Evolutionary conservation across 106 monocot genomes (phyloP).

Genomic region (Iris macrosiphon): DNA sequence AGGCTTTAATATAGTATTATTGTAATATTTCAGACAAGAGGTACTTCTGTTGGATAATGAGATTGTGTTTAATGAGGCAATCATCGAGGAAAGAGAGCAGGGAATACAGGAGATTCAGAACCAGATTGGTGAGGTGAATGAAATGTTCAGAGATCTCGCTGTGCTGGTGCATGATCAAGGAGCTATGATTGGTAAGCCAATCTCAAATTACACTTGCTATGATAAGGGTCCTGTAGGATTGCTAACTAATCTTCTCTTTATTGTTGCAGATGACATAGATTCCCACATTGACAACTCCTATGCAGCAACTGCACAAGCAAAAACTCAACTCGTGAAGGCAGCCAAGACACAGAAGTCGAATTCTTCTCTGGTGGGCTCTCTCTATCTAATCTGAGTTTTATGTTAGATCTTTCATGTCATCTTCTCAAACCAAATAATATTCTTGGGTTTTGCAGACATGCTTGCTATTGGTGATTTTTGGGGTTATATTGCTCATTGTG

Average conservation of each 20-base stretch:
- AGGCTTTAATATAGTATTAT: no score
- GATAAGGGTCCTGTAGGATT: background rate
- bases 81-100: slow-evolving; percentile 93
- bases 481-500: slow-evolving; percentile 69
- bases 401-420: background rate
- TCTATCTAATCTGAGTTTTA: background rate
- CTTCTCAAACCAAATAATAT: background rate
- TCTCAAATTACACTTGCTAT: background rate
- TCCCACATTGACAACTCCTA: slow-evolving; percentile 58
- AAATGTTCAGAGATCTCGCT: slow-evolving; percentile 90
- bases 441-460: slow-evolving; percentile 38
- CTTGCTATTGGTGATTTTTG: slow-evolving; percentile 85
- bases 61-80: slow-evolving; percentile 87
- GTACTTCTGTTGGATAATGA: slow-evolving; percentile 82
- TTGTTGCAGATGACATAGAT: slow-evolving; percentile 60
- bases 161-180: slow-evolving; percentile 88
- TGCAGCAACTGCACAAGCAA: slow-evolving; percentile 56
- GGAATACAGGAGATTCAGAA: slow-evolving; percentile 90
- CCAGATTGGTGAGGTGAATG: slow-evolving; percentile 94
- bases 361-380: slow-evolving; percentile 65
- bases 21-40: slow-evolving; percentile 51
- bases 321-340: slow-evolving; percentile 61
- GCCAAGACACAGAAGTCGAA: slow-evolving; percentile 78
- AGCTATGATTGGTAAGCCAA: slow-evolving; percentile 58
- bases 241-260: background rate